Base-by-base conservation (phyloP, 2,329 filamentous ascomycete species). In the Diaporthe sp. region DNA sequence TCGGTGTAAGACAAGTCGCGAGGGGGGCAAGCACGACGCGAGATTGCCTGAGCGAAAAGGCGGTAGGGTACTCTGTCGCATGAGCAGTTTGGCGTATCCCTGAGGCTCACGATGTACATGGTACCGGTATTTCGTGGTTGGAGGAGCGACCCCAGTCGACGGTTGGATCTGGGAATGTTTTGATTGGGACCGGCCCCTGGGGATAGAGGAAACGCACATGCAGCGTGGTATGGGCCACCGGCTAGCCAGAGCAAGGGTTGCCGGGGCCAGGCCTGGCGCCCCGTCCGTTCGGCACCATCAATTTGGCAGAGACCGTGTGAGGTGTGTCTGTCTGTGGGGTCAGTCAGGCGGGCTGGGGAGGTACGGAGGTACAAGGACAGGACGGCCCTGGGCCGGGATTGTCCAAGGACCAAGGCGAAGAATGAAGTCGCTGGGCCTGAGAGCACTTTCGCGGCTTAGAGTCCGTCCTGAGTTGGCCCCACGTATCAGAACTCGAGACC, bases 401-500 rank as follows among this genome's bases (percentile, higher is more conserved):
- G 64, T 68, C 33, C 40, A 54, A 40, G 15, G 64, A 40, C 47
- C 45, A 68, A 52, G 72, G 72, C 66, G 67, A 71, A 30, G 57
- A 54, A 68, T 54, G 64, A 68, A 54, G 64, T 28, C 22, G 47
- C 64, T 40, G 64, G 67, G 61, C 57, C 71, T 47, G 55, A 64
- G 61, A 33, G 74, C 64, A 71, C 64, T 66, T 71, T 74, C 55
- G 42, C 38, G 66, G 67, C 72, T 66, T 42, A 33, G 54, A 38
- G 54, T 30, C 40, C 45, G 69, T 38, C 69, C 54, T 45, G 64
- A 57, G 30, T 54, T 50, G 71, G 64, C 50, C 74, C 58, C 67
- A 73, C 75, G 75, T 76, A 76, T 76, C 75, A 76, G 72, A 72
- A 73, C 52, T 74, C 71, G 71, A 74, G 72, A 75, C 69, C 60